Evolutionary conservation across 257 asterid genomes (phyloP).

Genomic region (Solanum paucissectum): DNA sequence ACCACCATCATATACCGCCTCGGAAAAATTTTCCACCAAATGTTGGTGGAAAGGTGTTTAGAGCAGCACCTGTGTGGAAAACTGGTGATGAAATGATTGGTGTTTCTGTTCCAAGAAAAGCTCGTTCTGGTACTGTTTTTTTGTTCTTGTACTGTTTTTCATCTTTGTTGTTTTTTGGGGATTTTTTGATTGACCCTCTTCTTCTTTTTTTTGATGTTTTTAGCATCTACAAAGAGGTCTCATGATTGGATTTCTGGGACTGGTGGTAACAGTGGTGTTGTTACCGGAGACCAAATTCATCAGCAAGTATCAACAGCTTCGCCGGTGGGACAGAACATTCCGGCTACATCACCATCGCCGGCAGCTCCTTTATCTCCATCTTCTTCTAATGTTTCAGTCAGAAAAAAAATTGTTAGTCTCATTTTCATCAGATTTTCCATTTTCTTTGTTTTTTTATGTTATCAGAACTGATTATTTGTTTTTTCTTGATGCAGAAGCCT

Average conservation of each 20-base stretch:
- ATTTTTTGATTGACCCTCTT: background rate
- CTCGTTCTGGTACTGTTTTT: conserved; percentile 61
- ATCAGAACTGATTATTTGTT: background rate
- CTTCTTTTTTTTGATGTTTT: background rate
- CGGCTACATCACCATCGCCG: conserved; percentile 30
- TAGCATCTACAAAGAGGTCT: conserved; percentile 78
- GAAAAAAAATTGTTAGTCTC: conserved; percentile 72
- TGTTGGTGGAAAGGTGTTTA: conserved; percentile 24
- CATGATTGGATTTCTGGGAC: conserved; percentile 72
- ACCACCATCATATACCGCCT: conserved; percentile 41
- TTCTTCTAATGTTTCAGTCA: conserved; percentile 53
- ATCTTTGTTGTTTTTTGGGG: conserved; percentile 5
- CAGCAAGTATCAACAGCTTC: conserved; percentile 39
- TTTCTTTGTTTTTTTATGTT: background rate
- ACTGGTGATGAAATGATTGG: conserved; percentile 91
- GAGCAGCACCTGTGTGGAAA: conserved; percentile 74
- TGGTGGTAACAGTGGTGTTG: conserved; percentile 25
- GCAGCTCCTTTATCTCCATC: conserved; percentile 76
- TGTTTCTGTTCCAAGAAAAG: conserved; percentile 89
- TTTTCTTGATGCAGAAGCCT: conserved; percentile 39
- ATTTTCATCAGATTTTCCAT: background rate
- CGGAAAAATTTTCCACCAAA: conserved; percentile 58
- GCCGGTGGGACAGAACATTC: conserved; percentile 45
- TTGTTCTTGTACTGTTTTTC: background rate
- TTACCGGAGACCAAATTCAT: conserved; percentile 41